phyloP scores from a whole-genome alignment of 1,284 basidiomycete species.

The Puccinia brachypodii region DNA sequence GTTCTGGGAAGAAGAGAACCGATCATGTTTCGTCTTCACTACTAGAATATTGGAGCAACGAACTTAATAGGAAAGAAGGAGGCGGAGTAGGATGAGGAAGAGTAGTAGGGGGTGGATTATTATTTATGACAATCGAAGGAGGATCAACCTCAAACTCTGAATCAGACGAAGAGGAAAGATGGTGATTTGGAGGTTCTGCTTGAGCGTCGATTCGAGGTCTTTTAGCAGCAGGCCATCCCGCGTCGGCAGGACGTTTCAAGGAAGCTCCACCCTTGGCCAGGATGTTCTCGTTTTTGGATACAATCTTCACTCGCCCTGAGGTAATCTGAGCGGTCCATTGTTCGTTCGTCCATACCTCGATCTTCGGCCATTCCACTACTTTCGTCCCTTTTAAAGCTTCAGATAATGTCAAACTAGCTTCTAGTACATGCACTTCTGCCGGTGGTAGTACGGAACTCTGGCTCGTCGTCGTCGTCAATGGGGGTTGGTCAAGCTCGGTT shows the following conservation, averaged over 20 bases:
- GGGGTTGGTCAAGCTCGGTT: background rate
- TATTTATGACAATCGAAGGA: too few relatives aligned
- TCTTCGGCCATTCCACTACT: conserved; percentile 41
- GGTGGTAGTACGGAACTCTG: background rate
- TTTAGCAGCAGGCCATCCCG: conserved; percentile 6
- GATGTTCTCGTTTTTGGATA: too few relatives aligned
- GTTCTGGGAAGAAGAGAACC: too few relatives aligned
- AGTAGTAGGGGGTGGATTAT: too few relatives aligned
- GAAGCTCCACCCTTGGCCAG: too few relatives aligned
- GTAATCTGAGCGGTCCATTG: conserved; percentile 14
- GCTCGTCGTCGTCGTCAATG: background rate
- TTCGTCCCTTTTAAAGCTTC: conserved; percentile 16
- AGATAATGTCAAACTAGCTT: background rate
- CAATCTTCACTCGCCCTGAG: conserved; percentile 12
- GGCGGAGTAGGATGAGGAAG: background rate
- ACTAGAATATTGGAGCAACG: conserved; percentile 13
- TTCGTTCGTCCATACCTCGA: conserved; percentile 24
- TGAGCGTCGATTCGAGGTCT: background rate
- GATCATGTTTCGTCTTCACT: conserved; percentile 11
- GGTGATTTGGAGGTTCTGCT: background rate
- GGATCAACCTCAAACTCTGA: background rate
- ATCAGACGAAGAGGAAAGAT: background rate
- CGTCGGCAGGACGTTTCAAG: background rate
- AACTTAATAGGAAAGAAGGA: background rate
- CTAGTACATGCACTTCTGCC: conserved; percentile 21